A percentile compares a stretch with the other conserved stretches of the same genome.
Conservation (phyloP, 2,329 filamentous ascomycete genomes). For the Fusarium albidum region DNA sequence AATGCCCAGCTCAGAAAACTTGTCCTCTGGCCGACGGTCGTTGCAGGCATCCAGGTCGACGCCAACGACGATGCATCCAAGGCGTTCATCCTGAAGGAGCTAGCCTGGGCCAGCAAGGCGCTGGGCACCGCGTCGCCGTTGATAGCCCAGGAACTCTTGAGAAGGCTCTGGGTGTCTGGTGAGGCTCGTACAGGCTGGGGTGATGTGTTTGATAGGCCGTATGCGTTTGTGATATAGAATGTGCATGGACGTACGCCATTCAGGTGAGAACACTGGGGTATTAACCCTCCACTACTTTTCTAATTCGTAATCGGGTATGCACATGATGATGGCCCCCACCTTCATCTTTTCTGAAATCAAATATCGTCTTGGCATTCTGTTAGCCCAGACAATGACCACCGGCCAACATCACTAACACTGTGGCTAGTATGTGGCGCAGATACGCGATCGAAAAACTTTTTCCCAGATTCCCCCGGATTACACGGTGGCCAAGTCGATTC, state of each 20-base stretch:
- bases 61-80: slow-evolving; percentile 16
- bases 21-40: slow-evolving; percentile 38
- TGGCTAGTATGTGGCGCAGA: slow-evolving; percentile 20
- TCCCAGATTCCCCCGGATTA: slow-evolving; percentile 9
- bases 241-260: too few relatives aligned
- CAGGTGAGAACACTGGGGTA: too few relatives aligned
- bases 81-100: slow-evolving; percentile 19
- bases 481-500: background rate
- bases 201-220: background rate
- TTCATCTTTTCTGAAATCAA: slow-evolving; percentile 1
- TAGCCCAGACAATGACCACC: background rate
- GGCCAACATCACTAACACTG: background rate
- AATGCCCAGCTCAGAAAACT: slow-evolving; percentile 24
- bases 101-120: slow-evolving; percentile 27
- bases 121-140: slow-evolving; percentile 31
- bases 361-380: background rate
- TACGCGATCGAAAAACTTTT: slow-evolving; percentile 13
- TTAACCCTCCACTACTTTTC: too few relatives aligned
- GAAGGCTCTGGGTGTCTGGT: slow-evolving; percentile 21
- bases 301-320: too few relatives aligned
- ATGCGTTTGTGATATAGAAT: slow-evolving; percentile 1
- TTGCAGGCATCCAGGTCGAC: slow-evolving; percentile 34
- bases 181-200: background rate
- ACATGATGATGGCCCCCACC: slow-evolving; percentile 2
- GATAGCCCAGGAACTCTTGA: slow-evolving; percentile 27